Percentiles rank a stretch among this genome's conserved stretches.
Conservation (phyloP, 495 filamentous ascomycete species). For the Talaromyces wortmannii region DNA sequence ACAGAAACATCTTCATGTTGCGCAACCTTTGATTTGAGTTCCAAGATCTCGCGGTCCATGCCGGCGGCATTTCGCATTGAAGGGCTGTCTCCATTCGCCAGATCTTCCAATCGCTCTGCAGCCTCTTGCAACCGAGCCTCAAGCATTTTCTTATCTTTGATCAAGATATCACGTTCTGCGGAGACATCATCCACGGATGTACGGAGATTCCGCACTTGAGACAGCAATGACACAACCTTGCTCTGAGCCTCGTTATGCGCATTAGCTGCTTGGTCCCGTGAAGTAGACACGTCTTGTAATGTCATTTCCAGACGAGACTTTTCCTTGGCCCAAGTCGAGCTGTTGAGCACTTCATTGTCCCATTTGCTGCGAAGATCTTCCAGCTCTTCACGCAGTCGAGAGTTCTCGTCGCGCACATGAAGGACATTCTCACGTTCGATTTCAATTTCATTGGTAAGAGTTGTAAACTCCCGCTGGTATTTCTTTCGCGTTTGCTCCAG, state of each 20-base stretch:
- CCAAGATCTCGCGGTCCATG: constrained; percentile 82
- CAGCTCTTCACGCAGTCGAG: constrained; percentile 82
- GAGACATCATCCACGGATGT: constrained; percentile 80
- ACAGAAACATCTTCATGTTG: constrained; percentile 91
- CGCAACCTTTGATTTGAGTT: constrained; percentile 82
- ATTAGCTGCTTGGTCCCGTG: constrained; percentile 83
- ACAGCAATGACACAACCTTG: constrained; percentile 81
- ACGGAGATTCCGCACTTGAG: constrained; percentile 83
- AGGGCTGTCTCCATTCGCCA: constrained; percentile 79
- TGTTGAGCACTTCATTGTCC: constrained; percentile 98
- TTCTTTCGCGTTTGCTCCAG: constrained; percentile 98
- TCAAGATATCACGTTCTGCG: constrained; percentile 75
- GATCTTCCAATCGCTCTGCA: constrained; percentile 83
- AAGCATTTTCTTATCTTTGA: constrained; percentile 84
- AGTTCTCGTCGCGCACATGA: constrained; percentile 58
- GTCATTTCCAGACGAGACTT: constrained; percentile 88
- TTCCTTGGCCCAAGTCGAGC: constrained; percentile 97
- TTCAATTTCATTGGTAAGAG: constrained; percentile 84
- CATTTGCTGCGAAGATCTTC: constrained; percentile 94
- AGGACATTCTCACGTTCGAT: constrained; percentile 83
- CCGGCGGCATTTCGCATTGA: constrained; percentile 87
- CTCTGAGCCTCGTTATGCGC: constrained; percentile 94
- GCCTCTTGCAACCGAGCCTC: constrained; percentile 86
- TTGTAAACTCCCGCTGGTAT: constrained; percentile 89
- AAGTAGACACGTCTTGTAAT: constrained; percentile 80